Base-by-base conservation (phyloP, 371 early-diverging fungal species). In the Blakeslea trispora region DNA sequence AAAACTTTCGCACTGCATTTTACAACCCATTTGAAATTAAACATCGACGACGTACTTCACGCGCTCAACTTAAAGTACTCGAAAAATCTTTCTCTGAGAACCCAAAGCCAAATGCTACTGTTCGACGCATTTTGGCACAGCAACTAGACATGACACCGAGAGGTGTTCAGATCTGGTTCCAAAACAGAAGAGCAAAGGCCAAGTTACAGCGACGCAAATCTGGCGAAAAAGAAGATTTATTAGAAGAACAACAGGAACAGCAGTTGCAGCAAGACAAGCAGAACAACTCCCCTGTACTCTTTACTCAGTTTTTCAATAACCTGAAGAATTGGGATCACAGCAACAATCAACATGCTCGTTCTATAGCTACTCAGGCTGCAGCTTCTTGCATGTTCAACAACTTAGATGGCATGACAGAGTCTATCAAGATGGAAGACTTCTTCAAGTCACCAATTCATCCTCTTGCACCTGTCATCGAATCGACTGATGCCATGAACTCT, bases 111-210 rank as follows among this genome's bases (percentile, higher is more conserved):
- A 84, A 81, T 55, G 83, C 89, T 3, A 67, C 76, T 35, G 67
- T 82, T 23, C 82, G 89, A 41, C 70, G 77, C 40, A 64, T 57
- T 52, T 85, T 97, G 17, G 91, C 92, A 1, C 74, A 74, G 43
- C 71, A 81, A 47, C 74, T 97, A 13, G 68, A 77, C 44, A 96
- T 96, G 96, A 90, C 92, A 28, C 86, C 88, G 24, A 81, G 96
- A 42, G 87, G 88, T 42, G 92, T 98, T 42, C 96, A 98, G 69
- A 90, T 97, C 35, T 97, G 99, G 99, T 98, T 98, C 71, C 99
- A 98, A 65, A 98, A 98, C 75, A 85, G 94, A 24, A 85, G 99
- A 45, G 96, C 96, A 19, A 97, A 96, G 72, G 77, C 59, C 28
- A 59, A 59, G 55, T 28, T 28, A 7, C 28, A 28, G 7, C 37